A percentile compares a stretch with the other conserved stretches of the same genome.
phyloP scores from a whole-genome alignment of 106 monocot species.

The Allium sativum region DNA sequence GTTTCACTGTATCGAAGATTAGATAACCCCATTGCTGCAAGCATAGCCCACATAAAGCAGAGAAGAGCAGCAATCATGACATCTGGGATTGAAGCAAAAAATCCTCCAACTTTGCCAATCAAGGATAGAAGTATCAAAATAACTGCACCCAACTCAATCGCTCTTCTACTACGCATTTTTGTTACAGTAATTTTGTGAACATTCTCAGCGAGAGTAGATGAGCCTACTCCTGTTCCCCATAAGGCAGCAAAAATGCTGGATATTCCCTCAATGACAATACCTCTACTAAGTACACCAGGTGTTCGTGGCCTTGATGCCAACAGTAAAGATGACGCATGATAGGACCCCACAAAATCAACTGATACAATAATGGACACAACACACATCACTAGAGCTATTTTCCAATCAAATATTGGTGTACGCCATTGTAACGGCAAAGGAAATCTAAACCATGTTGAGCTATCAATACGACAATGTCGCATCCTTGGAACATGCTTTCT shows the following conservation, averaged over 20 bases:
- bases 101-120: conserved; percentile 87
- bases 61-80: conserved; percentile 86
- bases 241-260: conserved; percentile 71
- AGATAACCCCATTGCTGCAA: conserved; percentile 84
- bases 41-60: conserved; percentile 99
- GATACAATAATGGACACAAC: conserved; percentile 67
- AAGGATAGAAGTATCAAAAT: conserved; percentile 76
- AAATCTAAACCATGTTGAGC: conserved; percentile 85
- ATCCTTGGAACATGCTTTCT: conserved; percentile 77
- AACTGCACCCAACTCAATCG: conserved; percentile 71
- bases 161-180: conserved; percentile 89
- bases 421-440: conserved; percentile 97
- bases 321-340: conserved; percentile 93
- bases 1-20: conserved; percentile 80
- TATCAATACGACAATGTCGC: conserved; percentile 84
- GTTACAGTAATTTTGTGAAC: conserved; percentile 97
- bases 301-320: conserved; percentile 86
- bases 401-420: conserved; percentile 85
- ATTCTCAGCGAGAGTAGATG: conserved; percentile 90
- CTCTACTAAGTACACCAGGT: conserved; percentile 82
- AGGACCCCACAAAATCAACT: conserved; percentile 96
- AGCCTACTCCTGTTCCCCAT: conserved; percentile 90
- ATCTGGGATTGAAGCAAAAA: conserved; percentile 92
- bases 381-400: conserved; percentile 79
- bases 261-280: conserved; percentile 86